phyloP scores from a whole-genome alignment of 1,284 basidiomycete species.

The Pseudozyma pruni region DNA sequence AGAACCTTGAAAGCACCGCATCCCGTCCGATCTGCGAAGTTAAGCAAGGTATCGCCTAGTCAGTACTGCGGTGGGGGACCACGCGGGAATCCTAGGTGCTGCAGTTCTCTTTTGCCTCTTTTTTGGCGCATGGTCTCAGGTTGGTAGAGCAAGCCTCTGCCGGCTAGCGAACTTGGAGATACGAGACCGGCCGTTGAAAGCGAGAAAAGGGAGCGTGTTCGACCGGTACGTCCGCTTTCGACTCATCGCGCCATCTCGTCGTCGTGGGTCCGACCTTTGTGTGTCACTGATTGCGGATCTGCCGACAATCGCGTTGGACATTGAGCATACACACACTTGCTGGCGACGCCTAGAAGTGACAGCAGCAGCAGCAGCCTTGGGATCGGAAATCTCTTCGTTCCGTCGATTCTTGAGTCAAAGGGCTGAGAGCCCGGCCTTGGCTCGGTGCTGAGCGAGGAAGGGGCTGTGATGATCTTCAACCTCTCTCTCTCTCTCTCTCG shows the following conservation, averaged over 20 bases:
- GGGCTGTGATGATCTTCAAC: too few relatives aligned
- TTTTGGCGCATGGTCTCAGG: neutral
- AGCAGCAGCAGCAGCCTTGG: too few relatives aligned
- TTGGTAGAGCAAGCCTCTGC: neutral
- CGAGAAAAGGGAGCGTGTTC: neutral
- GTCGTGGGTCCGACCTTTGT: neutral
- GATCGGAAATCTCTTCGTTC: too few relatives aligned
- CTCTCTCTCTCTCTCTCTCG: too few relatives aligned
- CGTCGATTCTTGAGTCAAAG: too few relatives aligned
- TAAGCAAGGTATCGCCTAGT: constrained; percentile 81
- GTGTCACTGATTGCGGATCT: neutral
- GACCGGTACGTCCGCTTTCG: constrained; percentile 5
- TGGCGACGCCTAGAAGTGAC: too few relatives aligned
- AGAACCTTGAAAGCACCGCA: constrained; percentile 82
- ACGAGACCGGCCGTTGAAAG: neutral
- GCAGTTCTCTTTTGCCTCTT: constrained; percentile 1
- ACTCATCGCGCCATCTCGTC: neutral
- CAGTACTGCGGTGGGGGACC: constrained; percentile 86
- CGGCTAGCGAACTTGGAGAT: neutral
- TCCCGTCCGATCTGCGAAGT: constrained; percentile 83
- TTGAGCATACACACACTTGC: too few relatives aligned
- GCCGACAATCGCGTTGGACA: too few relatives aligned
- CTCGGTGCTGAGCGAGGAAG: too few relatives aligned
- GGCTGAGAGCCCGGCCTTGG: too few relatives aligned
- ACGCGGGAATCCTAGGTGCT: constrained; percentile 79